Conservation (phyloP, 202 grass and related monocot genomes). For the Saccharum hybrid region DNA sequence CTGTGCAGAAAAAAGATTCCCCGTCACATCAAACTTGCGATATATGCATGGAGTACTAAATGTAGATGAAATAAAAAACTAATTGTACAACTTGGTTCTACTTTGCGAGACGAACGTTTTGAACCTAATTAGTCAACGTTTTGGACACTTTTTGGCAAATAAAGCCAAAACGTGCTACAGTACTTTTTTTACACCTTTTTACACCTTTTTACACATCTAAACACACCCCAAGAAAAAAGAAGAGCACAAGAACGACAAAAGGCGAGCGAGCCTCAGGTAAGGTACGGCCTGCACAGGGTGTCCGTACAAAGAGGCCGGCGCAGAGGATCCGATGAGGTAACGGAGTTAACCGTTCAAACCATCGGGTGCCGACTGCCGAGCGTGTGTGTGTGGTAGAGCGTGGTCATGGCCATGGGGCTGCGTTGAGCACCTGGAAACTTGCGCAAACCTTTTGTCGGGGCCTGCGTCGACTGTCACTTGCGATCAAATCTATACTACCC, state of each 20-base stretch:
- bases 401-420: background rate
- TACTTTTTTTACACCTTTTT: too few relatives aligned
- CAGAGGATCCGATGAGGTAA: conserved; percentile 28
- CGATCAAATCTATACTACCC: background rate
- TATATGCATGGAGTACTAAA: too few relatives aligned
- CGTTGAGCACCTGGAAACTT: conserved; percentile 34
- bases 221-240: background rate
- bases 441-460: conserved; percentile 23
- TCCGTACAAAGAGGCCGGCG: background rate
- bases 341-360: conserved; percentile 52
- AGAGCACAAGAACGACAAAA: background rate
- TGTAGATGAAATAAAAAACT: too few relatives aligned
- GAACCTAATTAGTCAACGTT: too few relatives aligned
- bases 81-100: too few relatives aligned
- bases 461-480: background rate
- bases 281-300: background rate
- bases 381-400: conserved; percentile 12
- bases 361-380: conserved; percentile 22
- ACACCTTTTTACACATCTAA: too few relatives aligned
- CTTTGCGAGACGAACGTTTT: too few relatives aligned
- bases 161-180: too few relatives aligned
- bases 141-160: too few relatives aligned
- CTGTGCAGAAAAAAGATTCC: too few relatives aligned
- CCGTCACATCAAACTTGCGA: too few relatives aligned
- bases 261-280: too few relatives aligned